phyloP scores from a whole-genome alignment of 164 flowering plant genomes.

The Liquidambar formosana region DNA sequence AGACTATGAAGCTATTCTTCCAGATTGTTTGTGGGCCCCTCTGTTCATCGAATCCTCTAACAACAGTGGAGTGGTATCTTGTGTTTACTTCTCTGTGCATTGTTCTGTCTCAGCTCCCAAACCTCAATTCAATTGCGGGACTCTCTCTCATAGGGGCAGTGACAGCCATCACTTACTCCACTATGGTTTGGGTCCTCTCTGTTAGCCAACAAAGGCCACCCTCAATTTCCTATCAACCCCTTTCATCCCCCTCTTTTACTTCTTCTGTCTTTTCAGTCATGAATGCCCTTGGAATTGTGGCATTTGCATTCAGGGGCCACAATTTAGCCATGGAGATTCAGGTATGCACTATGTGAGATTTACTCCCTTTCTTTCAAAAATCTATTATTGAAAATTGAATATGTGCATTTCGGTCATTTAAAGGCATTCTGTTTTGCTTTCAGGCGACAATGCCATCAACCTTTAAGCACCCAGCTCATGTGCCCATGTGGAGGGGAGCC shows the following conservation, averaged over 20 bases:
- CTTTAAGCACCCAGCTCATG: constrained; percentile 95
- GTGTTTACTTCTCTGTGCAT: constrained; percentile 93
- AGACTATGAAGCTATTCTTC: constrained; percentile 97
- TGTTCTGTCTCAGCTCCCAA: constrained; percentile 95
- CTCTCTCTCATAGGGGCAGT: constrained; percentile 94
- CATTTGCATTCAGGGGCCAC: constrained; percentile 95
- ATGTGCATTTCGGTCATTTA: constrained; percentile 1
- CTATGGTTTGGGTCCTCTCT: constrained; percentile 98
- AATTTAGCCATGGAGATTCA: constrained; percentile 95
- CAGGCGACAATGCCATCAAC: constrained; percentile 99
- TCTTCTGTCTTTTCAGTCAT: constrained; percentile 67
- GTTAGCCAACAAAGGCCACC: constrained; percentile 91
- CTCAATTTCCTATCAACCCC: constrained; percentile 74
- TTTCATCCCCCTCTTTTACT: constrained; percentile 55
- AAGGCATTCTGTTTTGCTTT: constrained; percentile 10
- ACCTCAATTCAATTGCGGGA: constrained; percentile 97
- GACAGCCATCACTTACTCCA: constrained; percentile 91
- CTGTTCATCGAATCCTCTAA: constrained; percentile 84
- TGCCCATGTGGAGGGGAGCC: constrained; percentile 99
- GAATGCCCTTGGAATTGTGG: constrained; percentile 94
- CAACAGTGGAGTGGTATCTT: constrained; percentile 97
- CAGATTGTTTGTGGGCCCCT: constrained; percentile 92
- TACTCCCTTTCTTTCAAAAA: neutral
- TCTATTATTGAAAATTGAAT: neutral
- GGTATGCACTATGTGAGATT: constrained; percentile 38